phyloP scores from a whole-genome alignment of 2,329 filamentous ascomycete species.

The Pseudogymnoascus sp. region DNA sequence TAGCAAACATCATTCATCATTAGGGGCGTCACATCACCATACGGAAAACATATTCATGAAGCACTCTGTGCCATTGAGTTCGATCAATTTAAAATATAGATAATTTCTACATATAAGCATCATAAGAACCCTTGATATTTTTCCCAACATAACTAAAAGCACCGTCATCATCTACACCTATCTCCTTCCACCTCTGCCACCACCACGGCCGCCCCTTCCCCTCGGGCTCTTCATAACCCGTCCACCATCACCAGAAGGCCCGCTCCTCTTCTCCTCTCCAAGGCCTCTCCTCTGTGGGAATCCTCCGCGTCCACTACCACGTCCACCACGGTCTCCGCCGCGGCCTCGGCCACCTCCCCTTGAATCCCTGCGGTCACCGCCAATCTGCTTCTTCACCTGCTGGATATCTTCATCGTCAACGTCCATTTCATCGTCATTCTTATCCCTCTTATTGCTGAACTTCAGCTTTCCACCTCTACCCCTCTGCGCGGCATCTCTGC shows the following conservation, averaged over 20 bases:
- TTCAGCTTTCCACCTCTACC: constrained; percentile 64
- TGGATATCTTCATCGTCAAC: constrained; percentile 44
- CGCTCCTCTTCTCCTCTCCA: constrained; percentile 35
- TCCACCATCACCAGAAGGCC: constrained; percentile 20
- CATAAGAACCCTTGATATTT: constrained; percentile 10
- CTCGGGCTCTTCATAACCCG: constrained; percentile 26
- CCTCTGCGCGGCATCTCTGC: constrained; percentile 58
- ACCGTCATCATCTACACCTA: constrained; percentile 12
- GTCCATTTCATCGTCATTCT: constrained; percentile 48
- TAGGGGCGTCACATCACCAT: neutral
- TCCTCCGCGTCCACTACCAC: constrained; percentile 39
- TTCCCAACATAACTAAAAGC: constrained; percentile 7
- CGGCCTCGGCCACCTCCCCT: constrained; percentile 31
- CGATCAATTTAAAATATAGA: neutral
- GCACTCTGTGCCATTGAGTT: neutral
- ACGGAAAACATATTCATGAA: neutral
- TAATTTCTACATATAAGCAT: constrained; percentile 9
- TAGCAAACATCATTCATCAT: neutral
- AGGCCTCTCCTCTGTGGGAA: constrained; percentile 44
- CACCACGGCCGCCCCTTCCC: constrained; percentile 11
- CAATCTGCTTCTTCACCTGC: constrained; percentile 44
- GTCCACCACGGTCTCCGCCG: constrained; percentile 31
- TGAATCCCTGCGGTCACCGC: constrained; percentile 27
- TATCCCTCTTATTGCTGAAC: constrained; percentile 60
- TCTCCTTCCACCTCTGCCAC: constrained; percentile 26